Base-by-base conservation (phyloP, 2,329 filamentous ascomycete species). In the Tympanopsis confertula region DNA sequence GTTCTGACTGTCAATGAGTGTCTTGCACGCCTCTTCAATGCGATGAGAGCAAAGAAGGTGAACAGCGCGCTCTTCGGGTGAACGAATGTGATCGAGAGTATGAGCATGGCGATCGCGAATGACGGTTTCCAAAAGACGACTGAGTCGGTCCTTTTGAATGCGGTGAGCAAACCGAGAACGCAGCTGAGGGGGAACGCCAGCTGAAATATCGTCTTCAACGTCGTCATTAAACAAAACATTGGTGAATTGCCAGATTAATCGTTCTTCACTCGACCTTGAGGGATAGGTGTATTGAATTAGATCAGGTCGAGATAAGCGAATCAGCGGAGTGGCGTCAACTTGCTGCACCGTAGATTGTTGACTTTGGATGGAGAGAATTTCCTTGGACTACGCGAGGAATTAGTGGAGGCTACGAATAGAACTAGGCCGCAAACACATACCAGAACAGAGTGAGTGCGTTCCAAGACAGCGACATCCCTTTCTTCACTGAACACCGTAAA, bases 221-320 rank as follows among this genome's bases (percentile, higher is more conserved):
- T 33, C 44, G n/a, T 78, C 67, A 45, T 94, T 87, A 51, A 94
- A 98, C 3, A 98, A 69, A 26, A 95, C 79, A 40, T 84, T 83
- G 1, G 86, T 81, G 24, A 98, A 67, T 42, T 86, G 74, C 91
- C 93, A 98, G 1, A 91, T 77, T 13, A 77, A 67, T 50, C 78
- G 75, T 57, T 93, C 86, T 40, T 86, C 74, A 17, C 63, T 57
- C n/a, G n/a, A n/a, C n/a, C n/a, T n/a, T n/a, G 38, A 58, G 65
- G 17, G 65, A 66, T 13, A 63, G 59, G 45, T 52, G 55, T 38
- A 47, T 55, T 17, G 44, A 41, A 13, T 60, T 59, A 67, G 14
- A 63, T 43, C 28, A 58, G 51, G 46, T 52, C 56, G 10, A 66
- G 49, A 5, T 47, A 57, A 1, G 45, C 41, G 2, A 52, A 22